phyloP scores from a whole-genome alignment of 768 basidiomycete genomes.

The Boletus rubroflammeus region DNA sequence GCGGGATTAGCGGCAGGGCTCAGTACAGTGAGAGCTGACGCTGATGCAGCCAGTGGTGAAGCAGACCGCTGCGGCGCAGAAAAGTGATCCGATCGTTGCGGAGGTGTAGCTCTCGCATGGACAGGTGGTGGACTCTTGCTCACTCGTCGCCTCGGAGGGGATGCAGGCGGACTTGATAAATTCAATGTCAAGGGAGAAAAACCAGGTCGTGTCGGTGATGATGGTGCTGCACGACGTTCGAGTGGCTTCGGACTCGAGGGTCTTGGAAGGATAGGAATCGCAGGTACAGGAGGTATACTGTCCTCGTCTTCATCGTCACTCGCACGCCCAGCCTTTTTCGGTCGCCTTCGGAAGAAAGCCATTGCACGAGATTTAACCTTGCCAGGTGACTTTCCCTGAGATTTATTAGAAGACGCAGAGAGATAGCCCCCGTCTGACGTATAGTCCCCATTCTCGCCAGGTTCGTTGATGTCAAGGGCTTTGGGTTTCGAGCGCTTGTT shows the following conservation, averaged over 20 bases:
- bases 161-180: constrained; percentile 18
- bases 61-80: constrained; percentile 3
- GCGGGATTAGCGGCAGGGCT: constrained; percentile 3
- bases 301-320: constrained; percentile 33
- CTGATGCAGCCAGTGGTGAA: constrained; percentile 10
- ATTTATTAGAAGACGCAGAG: constrained; percentile 34
- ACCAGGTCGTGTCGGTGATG: constrained; percentile 29
- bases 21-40: constrained; percentile 2
- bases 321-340: constrained; percentile 21
- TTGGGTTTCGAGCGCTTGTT: constrained; percentile 19
- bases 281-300: constrained; percentile 30
- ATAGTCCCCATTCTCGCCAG: constrained; percentile 20
- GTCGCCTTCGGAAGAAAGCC: constrained; percentile 32
- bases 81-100: constrained; percentile 9
- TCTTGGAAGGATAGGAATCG: constrained; percentile 23
- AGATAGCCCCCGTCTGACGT: constrained; percentile 32
- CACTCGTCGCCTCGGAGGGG: constrained; percentile 16
- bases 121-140: constrained; percentile 30
- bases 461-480: constrained; percentile 14
- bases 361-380: constrained; percentile 32
- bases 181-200: constrained; percentile 28
- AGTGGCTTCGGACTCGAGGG: constrained; percentile 31
- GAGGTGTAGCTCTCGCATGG: constrained; percentile 8
- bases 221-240: constrained; percentile 21
- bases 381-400: constrained; percentile 26